These are phyloP conservation scores for Fusarium sp. DNA, from an alignment of 2,329 filamentous ascomycete genomes.

Conservation along the genomic window DNA sequence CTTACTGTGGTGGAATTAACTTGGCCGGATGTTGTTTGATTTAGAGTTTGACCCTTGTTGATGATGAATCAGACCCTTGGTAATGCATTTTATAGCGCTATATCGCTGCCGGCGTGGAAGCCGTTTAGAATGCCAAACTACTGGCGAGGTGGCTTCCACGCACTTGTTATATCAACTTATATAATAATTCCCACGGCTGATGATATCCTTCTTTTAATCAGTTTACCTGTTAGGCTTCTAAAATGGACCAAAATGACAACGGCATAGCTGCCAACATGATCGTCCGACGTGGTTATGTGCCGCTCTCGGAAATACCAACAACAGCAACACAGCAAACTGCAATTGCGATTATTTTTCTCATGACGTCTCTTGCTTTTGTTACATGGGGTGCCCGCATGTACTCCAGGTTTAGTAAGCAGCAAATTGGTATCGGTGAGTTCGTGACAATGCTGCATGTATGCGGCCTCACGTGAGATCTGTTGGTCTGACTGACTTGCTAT, in stretches of 20 bases:
- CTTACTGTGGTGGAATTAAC: not conserved
- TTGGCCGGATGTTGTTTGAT: not conserved
- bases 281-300: slow-evolving; percentile 24
- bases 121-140: not conserved
- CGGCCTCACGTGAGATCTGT: not conserved
- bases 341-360: slow-evolving; percentile 36
- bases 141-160: not conserved
- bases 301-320: slow-evolving; percentile 26
- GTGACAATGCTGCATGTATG: not conserved
- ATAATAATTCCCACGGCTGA: not conserved
- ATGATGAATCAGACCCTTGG: not conserved
- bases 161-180: not conserved
- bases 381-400: slow-evolving; percentile 34
- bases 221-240: not conserved
- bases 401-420: slow-evolving; percentile 32
- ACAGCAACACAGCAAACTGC: slow-evolving; percentile 35
- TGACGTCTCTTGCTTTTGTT: slow-evolving; percentile 32
- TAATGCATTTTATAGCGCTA: not conserved
- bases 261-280: not conserved
- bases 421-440: slow-evolving; percentile 36
- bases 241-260: slow-evolving; percentile 1
- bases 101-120: not conserved
- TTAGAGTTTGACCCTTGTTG: not conserved
- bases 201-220: not conserved
- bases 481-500: not conserved